phyloP scores from a whole-genome alignment of 1,284 basidiomycete species.

The Ganoderma resinaceum region DNA sequence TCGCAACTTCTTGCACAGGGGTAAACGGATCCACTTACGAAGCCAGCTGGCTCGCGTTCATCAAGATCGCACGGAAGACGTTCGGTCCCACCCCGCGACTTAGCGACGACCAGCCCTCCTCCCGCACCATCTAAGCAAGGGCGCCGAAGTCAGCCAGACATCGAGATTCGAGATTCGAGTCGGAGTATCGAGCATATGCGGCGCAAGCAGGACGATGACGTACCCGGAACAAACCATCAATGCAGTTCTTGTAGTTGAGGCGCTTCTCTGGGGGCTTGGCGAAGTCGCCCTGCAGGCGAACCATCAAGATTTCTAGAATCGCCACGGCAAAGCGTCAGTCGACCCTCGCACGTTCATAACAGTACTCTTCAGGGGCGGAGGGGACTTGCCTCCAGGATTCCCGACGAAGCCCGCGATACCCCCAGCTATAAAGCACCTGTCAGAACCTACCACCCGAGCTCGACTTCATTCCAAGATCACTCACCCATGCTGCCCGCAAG shows the following conservation, averaged over 20 bases:
- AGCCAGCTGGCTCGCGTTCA: conserved; percentile 93
- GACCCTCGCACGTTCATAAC: background rate
- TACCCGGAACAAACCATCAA: conserved; percentile 84
- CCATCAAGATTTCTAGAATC: conserved; percentile 81
- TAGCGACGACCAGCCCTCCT: conserved; percentile 82
- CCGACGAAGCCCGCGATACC: conserved; percentile 85
- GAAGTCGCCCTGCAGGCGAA: conserved; percentile 82
- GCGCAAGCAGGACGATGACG: conserved; percentile 37
- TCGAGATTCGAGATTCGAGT: too few relatives aligned
- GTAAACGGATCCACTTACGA: conserved; percentile 63
- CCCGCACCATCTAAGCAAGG: conserved; percentile 72
- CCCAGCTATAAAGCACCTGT: conserved; percentile 58
- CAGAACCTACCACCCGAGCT: conserved; percentile 19
- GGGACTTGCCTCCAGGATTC: conserved; percentile 79
- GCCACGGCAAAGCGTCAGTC: conserved; percentile 2
- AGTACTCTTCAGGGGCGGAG: background rate
- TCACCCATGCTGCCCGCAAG: conserved; percentile 83
- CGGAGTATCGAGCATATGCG: background rate
- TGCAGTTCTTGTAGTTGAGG: conserved; percentile 87
- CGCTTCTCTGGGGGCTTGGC: conserved; percentile 85
- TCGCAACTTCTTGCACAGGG: background rate
- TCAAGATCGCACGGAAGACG: conserved; percentile 84
- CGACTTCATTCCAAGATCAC: conserved; percentile 39
- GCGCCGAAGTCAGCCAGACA: conserved; percentile 13
- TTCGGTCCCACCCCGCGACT: conserved; percentile 87